These are phyloP conservation scores for Sclerotiophoma versabilis DNA, from an alignment of 2,329 filamentous ascomycete genomes.

Conservation along the genomic window DNA sequence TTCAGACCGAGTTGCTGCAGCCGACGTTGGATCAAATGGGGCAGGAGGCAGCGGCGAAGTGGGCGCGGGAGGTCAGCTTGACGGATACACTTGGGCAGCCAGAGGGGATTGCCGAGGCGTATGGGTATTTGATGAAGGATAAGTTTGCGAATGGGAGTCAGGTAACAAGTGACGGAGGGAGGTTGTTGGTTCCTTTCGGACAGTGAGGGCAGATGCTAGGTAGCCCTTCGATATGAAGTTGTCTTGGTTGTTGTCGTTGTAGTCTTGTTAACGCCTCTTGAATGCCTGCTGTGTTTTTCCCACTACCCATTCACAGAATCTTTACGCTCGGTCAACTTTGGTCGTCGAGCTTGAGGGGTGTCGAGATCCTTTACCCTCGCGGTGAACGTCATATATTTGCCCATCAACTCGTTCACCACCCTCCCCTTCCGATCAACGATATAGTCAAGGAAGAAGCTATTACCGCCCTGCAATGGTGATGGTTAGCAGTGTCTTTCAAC, in stretches of 20 bases:
- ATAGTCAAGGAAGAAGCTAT: neutral
- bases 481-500: neutral
- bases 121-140: conserved; percentile 56
- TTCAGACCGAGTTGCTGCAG: conserved; percentile 52
- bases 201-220: neutral
- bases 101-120: conserved; percentile 54
- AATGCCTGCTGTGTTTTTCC: neutral
- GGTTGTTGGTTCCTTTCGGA: conserved; percentile 25
- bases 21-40: conserved; percentile 22
- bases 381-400: conserved; percentile 10
- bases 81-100: conserved; percentile 32
- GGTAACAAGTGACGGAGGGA: conserved; percentile 49
- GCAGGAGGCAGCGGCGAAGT: conserved; percentile 23
- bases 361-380: neutral
- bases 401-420: conserved; percentile 12
- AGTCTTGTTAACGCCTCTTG: neutral
- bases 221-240: neutral
- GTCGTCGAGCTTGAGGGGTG: neutral
- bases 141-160: conserved; percentile 48
- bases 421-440: neutral
- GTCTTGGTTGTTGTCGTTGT: neutral
- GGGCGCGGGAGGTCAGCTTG: conserved; percentile 30
- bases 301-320: conserved; percentile 3
- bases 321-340: neutral
- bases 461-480: neutral